Percentiles rank a stretch among this genome's conserved stretches.
These are phyloP conservation scores for Astraeus odoratus DNA, from an alignment of 768 basidiomycete species.

Conservation along the genomic window DNA sequence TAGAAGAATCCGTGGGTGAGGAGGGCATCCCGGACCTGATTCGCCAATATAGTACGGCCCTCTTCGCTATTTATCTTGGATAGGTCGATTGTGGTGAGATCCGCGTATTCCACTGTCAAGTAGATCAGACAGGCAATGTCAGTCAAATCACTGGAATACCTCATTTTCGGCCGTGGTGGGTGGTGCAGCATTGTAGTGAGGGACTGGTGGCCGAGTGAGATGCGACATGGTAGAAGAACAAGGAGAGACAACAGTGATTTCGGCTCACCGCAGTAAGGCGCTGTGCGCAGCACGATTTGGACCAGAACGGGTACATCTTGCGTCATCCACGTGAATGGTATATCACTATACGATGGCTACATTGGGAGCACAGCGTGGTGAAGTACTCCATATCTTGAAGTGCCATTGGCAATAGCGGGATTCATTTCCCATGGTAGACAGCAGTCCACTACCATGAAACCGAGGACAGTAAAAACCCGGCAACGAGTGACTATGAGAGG, in stretches of 20 bases:
- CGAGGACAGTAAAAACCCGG: no score
- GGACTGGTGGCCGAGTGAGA: conserved; percentile 24
- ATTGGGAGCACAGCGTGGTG: no score
- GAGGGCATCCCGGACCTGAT: conserved; percentile 41
- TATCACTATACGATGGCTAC: no score
- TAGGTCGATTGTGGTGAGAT: conserved; percentile 48
- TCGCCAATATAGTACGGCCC: conserved; percentile 31
- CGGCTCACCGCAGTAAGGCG: neutral
- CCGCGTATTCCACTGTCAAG: conserved; percentile 40
- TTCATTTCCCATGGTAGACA: no score
- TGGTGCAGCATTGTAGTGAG: conserved; percentile 33
- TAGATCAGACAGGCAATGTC: conserved; percentile 17
- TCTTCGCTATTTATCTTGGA: conserved; percentile 32
- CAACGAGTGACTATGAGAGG: no score
- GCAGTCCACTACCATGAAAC: no score
- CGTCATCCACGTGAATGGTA: no score
- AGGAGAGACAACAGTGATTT: neutral
- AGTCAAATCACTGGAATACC: conserved; percentile 9
- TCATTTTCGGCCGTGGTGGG: conserved; percentile 29
- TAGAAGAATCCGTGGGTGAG: conserved; percentile 37
- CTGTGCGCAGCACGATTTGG: no score
- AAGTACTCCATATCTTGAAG: no score
- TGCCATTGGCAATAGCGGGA: no score
- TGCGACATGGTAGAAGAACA: conserved; percentile 22
- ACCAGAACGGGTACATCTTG: no score